Evolutionary conservation across 345 rosid genomes (phyloP), one percentile per base, ranked within the genome.

Genomic region (Luvunga scandens): DNA sequence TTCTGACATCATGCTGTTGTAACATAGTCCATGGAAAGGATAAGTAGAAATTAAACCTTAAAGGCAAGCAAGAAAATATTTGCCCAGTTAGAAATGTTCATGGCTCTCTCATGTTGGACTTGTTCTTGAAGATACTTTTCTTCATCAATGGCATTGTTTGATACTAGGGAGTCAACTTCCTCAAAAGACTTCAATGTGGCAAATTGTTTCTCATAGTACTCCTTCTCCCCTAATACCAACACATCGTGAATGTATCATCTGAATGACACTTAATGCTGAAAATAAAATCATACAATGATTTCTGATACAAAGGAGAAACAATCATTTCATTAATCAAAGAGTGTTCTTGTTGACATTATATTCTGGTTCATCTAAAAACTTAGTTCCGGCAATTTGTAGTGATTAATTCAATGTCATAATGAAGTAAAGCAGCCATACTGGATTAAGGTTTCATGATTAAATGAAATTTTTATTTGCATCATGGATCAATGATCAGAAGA

Each of bases 131-230:
- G 25, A 55, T 56, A 48, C 48, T 68, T 67, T 66, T 63, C 82
- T 74, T 78, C 81, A 42, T 78, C 64, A 10, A 64, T 25, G 64
- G 45, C 63, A 24, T 62, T 42, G 12, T 76, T 53, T 33, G 70
- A 76, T 16, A 65, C 63, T 6, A 66, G 70, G 6, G 80, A 83
- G 31, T 79, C 82, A 16, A 83, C 82, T 66, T 83, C 82, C 77
- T 83, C 84, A 13, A 85, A 85, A 16, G 86, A 78, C 73, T 71
- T 83, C 55, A 85, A 57, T 7, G 81, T 85, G 5, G 80, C 82
- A 62, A 83, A 75, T 66, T 81, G 88, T 53, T 63, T 85, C 62
- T 80, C 83, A 66, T 85, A 83, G 84, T 85, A 85, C 53, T 83
- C 79, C 71, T 81, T 85, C 82, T 83, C 88, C 36, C 81, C 88